Evolutionary conservation across 805 yeast genomes (phyloP), one percentile per base, ranked within the genome.

Genomic region (Vanderwaltozyma yarrowii): DNA sequence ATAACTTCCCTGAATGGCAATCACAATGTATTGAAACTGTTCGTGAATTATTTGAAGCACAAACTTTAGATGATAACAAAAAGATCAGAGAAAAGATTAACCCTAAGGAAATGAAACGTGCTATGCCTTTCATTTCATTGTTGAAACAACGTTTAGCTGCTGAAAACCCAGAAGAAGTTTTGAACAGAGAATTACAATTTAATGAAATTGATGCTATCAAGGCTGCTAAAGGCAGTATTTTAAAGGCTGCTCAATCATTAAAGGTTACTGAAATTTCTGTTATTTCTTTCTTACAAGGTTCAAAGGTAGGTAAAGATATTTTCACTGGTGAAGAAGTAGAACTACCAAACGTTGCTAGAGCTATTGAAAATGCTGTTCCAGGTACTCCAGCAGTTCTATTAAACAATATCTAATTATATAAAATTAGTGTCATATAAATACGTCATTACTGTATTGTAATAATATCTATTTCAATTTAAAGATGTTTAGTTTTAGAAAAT

Each of bases 1-100:
- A 77, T 30, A 73, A 86, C n/a, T 92, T 82, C 65, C 95, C 96
- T 21, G 94, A 81, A 52, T 88, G 97, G 97, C 87, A 81, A 60
- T 74, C 74, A 36, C 74, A 75, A 47, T 87, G 86, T 57, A 71
- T 88, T 38, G 82, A 83, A 51, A 64, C 92, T 37, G 89, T 87
- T 23, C 74, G 88, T 52, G 78, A 78, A 50, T 70, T 84, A 48
- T 82, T 83, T 49, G 87, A 76, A 51, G 62, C 59, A 33, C 78
- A 75, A 27, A 62, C 74, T 21, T 68, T 82, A 54, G 68, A 77
- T 46, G 89, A 82, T 59, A 80, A 71, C 65, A 71, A 70, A 53
- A 66, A 65, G 41, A 67, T 82, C 51, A 80, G 73, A 60, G 73
- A 76, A 49, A 74, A 68, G 57, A 77, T 82, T 43, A 66, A 67